phyloP scores from a whole-genome alignment of 2,329 filamentous ascomycete species.

The Botrytis squamosa region DNA sequence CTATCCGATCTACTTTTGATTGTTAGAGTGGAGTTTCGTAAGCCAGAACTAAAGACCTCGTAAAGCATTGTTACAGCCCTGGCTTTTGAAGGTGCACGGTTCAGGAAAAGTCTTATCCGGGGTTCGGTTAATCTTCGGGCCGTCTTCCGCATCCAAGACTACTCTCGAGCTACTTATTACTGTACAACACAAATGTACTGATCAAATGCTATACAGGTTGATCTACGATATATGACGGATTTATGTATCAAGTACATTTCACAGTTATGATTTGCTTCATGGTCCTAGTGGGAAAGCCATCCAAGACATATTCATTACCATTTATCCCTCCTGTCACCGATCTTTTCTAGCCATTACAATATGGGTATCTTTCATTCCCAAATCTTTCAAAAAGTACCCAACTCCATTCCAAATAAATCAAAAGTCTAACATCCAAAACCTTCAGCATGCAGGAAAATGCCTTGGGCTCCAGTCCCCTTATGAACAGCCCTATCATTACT shows the following conservation, averaged over 20 bases:
- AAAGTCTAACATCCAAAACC: conserved; percentile 52
- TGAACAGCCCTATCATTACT: conserved; percentile 62
- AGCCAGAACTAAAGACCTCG: conserved; percentile 14
- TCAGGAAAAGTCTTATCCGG: background rate
- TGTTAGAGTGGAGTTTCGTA: conserved; percentile 11
- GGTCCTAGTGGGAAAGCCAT: background rate
- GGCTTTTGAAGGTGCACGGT: background rate
- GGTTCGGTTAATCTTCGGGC: background rate
- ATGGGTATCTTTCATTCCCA: background rate
- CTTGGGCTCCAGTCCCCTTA: conserved; percentile 63
- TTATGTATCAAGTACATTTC: background rate
- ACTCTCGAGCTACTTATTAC: background rate
- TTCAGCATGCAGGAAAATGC: conserved; percentile 59
- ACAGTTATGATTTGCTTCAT: background rate
- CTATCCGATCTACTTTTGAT: conserved; percentile 8
- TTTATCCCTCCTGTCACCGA: background rate
- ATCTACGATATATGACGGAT: background rate
- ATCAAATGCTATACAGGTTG: background rate
- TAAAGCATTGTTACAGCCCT: conserved; percentile 10
- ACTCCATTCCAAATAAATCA: background rate
- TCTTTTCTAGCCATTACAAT: background rate
- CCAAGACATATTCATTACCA: background rate
- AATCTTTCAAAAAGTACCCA: background rate
- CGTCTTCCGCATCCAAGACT: background rate
- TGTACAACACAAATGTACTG: background rate